Base-by-base conservation (phyloP, 1,139 yeast species). In the Debaryomyces subglobosus region DNA sequence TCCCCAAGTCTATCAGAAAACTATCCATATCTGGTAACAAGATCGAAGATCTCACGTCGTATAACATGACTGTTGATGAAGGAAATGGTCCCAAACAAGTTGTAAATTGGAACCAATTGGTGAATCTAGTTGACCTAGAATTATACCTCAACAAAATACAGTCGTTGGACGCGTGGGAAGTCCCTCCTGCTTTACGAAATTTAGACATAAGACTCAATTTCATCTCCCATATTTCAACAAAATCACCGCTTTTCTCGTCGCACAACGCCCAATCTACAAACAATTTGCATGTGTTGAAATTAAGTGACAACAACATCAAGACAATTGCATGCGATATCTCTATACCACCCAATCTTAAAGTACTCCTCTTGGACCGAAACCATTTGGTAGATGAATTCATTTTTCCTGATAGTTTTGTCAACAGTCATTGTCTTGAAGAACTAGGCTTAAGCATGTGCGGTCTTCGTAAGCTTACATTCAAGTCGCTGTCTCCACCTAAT, bases 161-260 rank as follows among this genome's bases (percentile, higher is more conserved):
- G 4, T 32, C 49, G 6, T 46, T 71, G 6, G 51, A 54, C 7
- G 45, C 50, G 25, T 69, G 73, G 74, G 15, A 44, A 0, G 58
- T 62, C 1, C 75, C 75, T 0, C 48, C 55, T 2, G 58, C 54
- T 21, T 46, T 70, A 13, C 55, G 52, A 12, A 41, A 43, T 8
- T 44, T 70, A n/a, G 68, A 68, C 44, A 50, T 70, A 27, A 47
- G 67, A 16, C 47, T 57, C 23, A 69, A 69, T 45, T 46, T 36
- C 23, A 40, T 68, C 10, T 41, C 43, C 1, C 41, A 34, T 23
- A 32, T 60, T 12, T 30, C 54, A 4, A 38, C 34, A 2, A 24
- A 38, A 5, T 27, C 58, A 2, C 59, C 43, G 8, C 33, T 40
- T 10, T 40, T 40, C 35, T 40, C 43, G 2, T 32, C 29, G 1